Percentiles rank a stretch among this genome's conserved stretches.
Conservation (phyloP, 495 filamentous ascomycete genomes). For the Penicillium robsamsonii region DNA sequence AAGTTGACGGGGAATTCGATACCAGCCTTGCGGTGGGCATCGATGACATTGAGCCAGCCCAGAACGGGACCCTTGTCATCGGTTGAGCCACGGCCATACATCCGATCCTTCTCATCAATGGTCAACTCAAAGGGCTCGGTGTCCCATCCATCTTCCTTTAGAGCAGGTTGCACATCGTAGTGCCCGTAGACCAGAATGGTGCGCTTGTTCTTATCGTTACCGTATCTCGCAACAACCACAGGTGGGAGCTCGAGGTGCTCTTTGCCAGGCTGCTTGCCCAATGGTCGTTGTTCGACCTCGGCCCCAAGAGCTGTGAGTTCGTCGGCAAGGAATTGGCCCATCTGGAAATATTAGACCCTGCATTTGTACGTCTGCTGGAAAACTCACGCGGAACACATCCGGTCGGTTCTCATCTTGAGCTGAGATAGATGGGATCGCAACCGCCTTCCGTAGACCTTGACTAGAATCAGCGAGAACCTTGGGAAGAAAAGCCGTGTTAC, state of each 20-base stretch:
- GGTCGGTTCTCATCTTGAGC: conserved; percentile 82
- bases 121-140: conserved; percentile 91
- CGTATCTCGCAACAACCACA: conserved; percentile 87
- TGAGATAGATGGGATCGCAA: conserved; percentile 94
- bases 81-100: conserved; percentile 93
- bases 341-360: conserved; percentile 46
- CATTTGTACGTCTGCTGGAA: neutral
- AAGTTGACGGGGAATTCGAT: conserved; percentile 96
- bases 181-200: conserved; percentile 97
- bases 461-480: conserved; percentile 10
- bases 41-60: conserved; percentile 96
- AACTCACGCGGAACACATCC: conserved; percentile 73
- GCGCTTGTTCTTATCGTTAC: conserved; percentile 83
- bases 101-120: conserved; percentile 84
- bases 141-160: conserved; percentile 91
- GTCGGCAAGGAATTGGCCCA: conserved; percentile 85
- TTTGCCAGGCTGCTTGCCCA: conserved; percentile 87
- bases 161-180: conserved; percentile 97
- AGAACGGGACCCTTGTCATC: conserved; percentile 98
- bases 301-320: conserved; percentile 84
- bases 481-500: conserved; percentile 17
- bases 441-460: conserved; percentile 74
- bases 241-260: conserved; percentile 90
- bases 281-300: conserved; percentile 72
- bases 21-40: conserved; percentile 92